Percentiles rank a stretch among this genome's conserved stretches.
Evolutionary conservation across 768 basidiomycete species (phyloP).

Genomic region (Sarcomyxa edulis): DNA sequence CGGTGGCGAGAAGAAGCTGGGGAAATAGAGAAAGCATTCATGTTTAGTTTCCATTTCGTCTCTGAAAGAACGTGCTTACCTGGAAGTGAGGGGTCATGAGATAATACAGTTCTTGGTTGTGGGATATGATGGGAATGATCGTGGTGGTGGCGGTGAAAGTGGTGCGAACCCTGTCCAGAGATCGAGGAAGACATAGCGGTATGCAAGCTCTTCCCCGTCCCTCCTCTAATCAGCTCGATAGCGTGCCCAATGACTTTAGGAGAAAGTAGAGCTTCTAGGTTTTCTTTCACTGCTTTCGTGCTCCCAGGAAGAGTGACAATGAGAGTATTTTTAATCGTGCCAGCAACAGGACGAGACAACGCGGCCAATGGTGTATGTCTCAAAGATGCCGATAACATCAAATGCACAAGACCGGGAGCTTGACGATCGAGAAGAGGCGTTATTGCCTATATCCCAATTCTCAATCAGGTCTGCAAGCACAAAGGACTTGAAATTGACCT

Average conservation of each 20-base stretch:
- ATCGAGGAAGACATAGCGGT: slow-evolving; percentile 32
- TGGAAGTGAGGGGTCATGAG: slow-evolving; percentile 64
- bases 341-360: slow-evolving; percentile 79
- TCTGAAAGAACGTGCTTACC: slow-evolving; percentile 40
- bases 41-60: too few relatives aligned
- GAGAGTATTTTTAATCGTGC: slow-evolving; percentile 60
- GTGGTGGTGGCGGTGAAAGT: slow-evolving; percentile 26
- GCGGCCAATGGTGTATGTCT: slow-evolving; percentile 76
- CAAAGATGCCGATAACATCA: slow-evolving; percentile 64
- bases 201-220: slow-evolving; percentile 58
- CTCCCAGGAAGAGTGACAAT: slow-evolving; percentile 83
- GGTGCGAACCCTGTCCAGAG: slow-evolving; percentile 16
- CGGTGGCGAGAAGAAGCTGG: slow-evolving; percentile 71
- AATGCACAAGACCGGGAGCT: slow-evolving; percentile 69
- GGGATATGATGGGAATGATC: slow-evolving; percentile 38
- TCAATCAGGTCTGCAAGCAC: not conserved
- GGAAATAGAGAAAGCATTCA: slow-evolving; percentile 4
- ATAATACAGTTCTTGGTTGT: slow-evolving; percentile 50
- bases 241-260: slow-evolving; percentile 63
- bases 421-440: slow-evolving; percentile 59
- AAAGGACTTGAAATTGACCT: too few relatives aligned
- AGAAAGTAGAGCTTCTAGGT: slow-evolving; percentile 54
- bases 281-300: slow-evolving; percentile 81
- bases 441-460: slow-evolving; percentile 39
- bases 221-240: slow-evolving; percentile 66